These are phyloP conservation scores for Beauveria sp. DNA, from an alignment of 2,329 filamentous ascomycete species.

Conservation along the genomic window DNA sequence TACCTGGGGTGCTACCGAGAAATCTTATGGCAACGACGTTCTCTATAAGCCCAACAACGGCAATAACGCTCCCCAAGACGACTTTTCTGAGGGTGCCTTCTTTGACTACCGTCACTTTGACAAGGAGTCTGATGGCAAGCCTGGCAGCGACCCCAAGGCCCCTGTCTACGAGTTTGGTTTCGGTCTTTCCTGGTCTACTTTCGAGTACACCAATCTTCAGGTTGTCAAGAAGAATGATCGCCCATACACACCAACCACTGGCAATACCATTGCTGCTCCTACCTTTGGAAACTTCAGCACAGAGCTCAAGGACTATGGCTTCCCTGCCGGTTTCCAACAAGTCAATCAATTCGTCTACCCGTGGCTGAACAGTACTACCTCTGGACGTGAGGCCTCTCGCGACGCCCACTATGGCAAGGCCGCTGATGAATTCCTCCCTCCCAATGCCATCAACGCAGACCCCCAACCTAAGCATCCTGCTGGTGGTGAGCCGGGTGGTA, in stretches of 20 bases:
- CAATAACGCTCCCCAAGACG: conserved; percentile 55
- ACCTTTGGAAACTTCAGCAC: conserved; percentile 57
- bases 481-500: conserved; percentile 52
- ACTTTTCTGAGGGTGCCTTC: conserved; percentile 71
- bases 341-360: conserved; percentile 59
- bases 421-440: conserved; percentile 52
- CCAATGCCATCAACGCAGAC: conserved; percentile 44
- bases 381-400: conserved; percentile 44
- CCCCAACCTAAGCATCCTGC: conserved; percentile 48
- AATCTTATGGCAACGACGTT: conserved; percentile 63
- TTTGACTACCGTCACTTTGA: conserved; percentile 69
- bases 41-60: conserved; percentile 63
- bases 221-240: conserved; percentile 42
- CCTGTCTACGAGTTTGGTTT: conserved; percentile 77
- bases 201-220: conserved; percentile 62
- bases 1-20: conserved; percentile 62
- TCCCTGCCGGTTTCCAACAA: conserved; percentile 50
- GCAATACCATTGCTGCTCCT: conserved; percentile 56
- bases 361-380: conserved; percentile 59
- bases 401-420: conserved; percentile 55
- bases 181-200: conserved; percentile 74
- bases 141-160: conserved; percentile 36
- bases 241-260: conserved; percentile 52
- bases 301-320: conserved; percentile 57
- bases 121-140: conserved; percentile 33